phyloP scores from a whole-genome alignment of 1,139 yeast species.

The Lodderomyces parapsilosis region DNA sequence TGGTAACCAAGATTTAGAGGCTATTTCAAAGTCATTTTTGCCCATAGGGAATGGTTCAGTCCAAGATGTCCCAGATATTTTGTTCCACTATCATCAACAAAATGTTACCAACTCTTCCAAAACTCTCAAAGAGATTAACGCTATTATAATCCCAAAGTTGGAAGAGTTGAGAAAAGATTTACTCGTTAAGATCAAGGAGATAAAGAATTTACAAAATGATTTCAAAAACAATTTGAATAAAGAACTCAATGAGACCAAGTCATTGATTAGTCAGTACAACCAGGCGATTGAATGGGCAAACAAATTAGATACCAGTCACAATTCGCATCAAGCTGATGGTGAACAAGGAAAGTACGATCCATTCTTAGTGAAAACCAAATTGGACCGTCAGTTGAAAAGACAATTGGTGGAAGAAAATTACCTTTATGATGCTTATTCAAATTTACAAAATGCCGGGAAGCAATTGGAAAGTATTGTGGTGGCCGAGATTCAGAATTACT shows the following conservation, averaged over 20 bases:
- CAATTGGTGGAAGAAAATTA: conserved; percentile 84
- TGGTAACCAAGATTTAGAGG: conserved; percentile 10
- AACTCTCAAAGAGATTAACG: conserved; percentile 68
- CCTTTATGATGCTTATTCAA: conserved; percentile 82
- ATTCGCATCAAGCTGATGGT: conserved; percentile 15
- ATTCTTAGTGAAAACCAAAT: conserved; percentile 63
- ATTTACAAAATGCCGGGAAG: conserved; percentile 83
- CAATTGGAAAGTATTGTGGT: conserved; percentile 88
- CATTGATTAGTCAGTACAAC: conserved; percentile 47
- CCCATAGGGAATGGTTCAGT: conserved; percentile 81
- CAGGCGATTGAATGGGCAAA: conserved; percentile 39
- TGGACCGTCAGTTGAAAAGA: conserved; percentile 74
- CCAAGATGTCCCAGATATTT: conserved; percentile 75
- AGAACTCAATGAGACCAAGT: conserved; percentile 65
- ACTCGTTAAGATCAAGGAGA: conserved; percentile 81
- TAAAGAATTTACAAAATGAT: conserved; percentile 76
- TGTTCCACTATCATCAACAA: conserved; percentile 72
- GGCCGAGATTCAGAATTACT: conserved; percentile 78
- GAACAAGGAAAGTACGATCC: conserved; percentile 70
- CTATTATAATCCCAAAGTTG: conserved; percentile 73
- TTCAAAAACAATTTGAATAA: conserved; percentile 72
- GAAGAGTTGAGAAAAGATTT: conserved; percentile 85
- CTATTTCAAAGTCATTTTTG: conserved; percentile 53
- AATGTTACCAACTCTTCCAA: conserved; percentile 66
- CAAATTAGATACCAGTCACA: conserved; percentile 26